These are phyloP conservation scores for Emergomyces africanus DNA, from an alignment of 2,329 filamentous ascomycete genomes.

Conservation along the genomic window DNA sequence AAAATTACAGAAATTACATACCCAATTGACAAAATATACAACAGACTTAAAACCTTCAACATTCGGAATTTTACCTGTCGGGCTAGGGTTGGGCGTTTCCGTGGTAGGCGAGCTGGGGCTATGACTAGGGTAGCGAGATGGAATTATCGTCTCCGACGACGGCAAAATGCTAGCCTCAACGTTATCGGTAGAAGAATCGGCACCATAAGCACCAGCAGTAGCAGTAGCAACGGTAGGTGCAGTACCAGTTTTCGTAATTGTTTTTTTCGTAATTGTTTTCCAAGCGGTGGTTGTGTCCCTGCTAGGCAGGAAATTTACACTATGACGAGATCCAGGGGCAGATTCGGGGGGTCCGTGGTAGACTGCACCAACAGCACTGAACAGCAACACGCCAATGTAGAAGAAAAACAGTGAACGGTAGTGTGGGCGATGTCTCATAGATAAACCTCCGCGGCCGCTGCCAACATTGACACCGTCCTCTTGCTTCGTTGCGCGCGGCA, in stretches of 20 bases:
- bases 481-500: neutral
- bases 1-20: conserved; percentile 8
- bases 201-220: neutral
- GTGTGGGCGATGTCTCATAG: neutral
- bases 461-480: neutral
- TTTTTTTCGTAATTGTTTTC: neutral
- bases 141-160: no score
- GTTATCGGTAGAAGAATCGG: neutral
- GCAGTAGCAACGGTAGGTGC: neutral
- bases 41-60: conserved; percentile 18
- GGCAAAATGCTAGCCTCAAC: neutral
- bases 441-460: neutral
- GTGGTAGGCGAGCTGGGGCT: neutral
- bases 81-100: neutral
- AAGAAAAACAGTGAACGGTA: neutral
- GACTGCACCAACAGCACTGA: neutral
- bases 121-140: neutral
- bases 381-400: neutral
- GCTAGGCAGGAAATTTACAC: no score
- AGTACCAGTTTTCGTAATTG: neutral
- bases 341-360: neutral
- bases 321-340: neutral
- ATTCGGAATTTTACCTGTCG: no score
- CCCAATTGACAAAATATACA: conserved; percentile 35
- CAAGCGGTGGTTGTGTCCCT: neutral